A percentile compares a stretch with the other conserved stretches of the same genome.
Evolutionary conservation across 192 early-diverging fungal species (phyloP).

Genomic region (Coemansia sp.): DNA sequence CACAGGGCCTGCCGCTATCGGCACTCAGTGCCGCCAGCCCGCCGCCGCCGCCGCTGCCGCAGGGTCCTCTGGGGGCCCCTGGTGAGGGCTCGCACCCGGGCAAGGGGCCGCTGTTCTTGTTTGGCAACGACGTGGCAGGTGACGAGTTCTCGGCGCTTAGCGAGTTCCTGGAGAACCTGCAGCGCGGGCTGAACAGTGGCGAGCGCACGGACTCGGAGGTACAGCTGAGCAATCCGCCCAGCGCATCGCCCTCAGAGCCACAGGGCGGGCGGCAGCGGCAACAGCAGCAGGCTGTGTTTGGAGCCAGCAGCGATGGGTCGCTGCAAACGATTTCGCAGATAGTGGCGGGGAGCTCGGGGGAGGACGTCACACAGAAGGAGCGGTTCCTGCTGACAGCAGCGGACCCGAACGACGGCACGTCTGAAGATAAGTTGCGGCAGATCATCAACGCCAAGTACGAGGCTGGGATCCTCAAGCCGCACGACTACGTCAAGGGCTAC

Average conservation of each 20-base stretch:
- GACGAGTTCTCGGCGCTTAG: conserved; percentile 39
- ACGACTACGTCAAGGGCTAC: conserved; percentile 93
- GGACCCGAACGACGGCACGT: conserved; percentile 78
- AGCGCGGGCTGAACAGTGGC: conserved; percentile 23
- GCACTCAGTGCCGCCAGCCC: conserved; percentile 4
- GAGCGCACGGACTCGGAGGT: conserved; percentile 14
- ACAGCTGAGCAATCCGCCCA: conserved; percentile 19
- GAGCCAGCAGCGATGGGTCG: not conserved
- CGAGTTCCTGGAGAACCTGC: conserved; percentile 40
- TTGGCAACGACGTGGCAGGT: conserved; percentile 39
- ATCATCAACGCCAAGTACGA: conserved; percentile 95
- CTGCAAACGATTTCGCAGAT: conserved; percentile 41
- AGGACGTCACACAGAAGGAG: conserved; percentile 63
- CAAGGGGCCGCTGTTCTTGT: conserved; percentile 14
- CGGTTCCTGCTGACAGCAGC: conserved; percentile 86
- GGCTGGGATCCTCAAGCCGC: conserved; percentile 92
- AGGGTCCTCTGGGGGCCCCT: conserved; percentile 1
- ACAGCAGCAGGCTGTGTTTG: not conserved
- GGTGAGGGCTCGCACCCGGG: not conserved
- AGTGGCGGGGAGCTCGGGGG: conserved; percentile 38
- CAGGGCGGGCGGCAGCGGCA: conserved; percentile 9
- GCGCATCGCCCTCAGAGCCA: conserved; percentile 22
- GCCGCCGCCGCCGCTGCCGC: no score
- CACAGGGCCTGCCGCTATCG: conserved; percentile 3
- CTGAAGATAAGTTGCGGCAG: conserved; percentile 82